Base-by-base conservation (phyloP, 2,329 filamentous ascomycete species). In the Pyrenophora teres region DNA sequence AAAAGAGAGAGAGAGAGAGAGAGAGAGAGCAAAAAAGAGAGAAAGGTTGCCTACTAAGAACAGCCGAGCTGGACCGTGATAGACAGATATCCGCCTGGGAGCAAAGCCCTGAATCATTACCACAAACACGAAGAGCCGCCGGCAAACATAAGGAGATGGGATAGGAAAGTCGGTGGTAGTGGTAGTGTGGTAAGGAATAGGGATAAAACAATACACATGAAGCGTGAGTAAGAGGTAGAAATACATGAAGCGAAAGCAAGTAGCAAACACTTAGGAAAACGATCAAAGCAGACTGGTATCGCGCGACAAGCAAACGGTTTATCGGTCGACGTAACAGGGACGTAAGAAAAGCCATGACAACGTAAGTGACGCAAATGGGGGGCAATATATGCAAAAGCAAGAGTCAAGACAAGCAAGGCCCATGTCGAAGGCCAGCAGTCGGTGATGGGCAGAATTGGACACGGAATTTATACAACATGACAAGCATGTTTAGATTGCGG, bases 231-330 rank as follows among this genome's bases (percentile, higher is more conserved):
- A 21, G 8, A 25, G 23, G 12, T 7, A 18, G 10, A 6, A 21
- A 18, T 37, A 37, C 42, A 45, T 19, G 12, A 19, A 13, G 8
- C 31, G 49, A 30, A 21, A 32, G 10, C 2, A 4, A 6, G n/a
- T 15, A 31, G 23, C 25, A 5, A 18, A 27, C 4, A 19, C 19
- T 3, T 4, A 6, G 25, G 32, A 27, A 4, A 19, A 44, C 2
- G 15, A 45, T 25, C 8, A 12, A 31, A 38, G 27, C 39, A 42
- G 33, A 43, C 39, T 52, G 49, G 49, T 52, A 52, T 49, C 32
- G 39, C 49, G 44, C 44, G 27, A 40, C 16, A 48, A 48, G 39
- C 44, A 27, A 38, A 32, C 25, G 30, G 32, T 25, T 23, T 30
- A 38, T 45, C 42, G 42, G 42, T 45, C 42, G 33, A 32, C 42